Base-by-base conservation (phyloP, 805 yeast species). In the Hanseniaspora nectarophila region DNA sequence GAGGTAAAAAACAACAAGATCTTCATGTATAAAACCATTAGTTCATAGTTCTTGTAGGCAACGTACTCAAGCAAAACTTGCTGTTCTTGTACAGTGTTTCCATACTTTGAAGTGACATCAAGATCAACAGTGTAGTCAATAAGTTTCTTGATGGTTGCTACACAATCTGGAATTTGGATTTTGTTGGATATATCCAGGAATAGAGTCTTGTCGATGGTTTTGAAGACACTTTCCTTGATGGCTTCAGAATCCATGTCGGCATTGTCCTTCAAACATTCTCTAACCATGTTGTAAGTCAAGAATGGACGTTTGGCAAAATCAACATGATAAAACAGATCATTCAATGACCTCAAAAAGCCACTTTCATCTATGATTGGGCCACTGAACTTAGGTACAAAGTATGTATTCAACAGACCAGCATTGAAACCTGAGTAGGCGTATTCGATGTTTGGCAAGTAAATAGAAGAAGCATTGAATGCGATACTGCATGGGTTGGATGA, bases 21-120 rank as follows among this genome's bases (percentile, higher is more conserved):
- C n/a, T 33, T 42, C 32, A 42, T 20, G 28, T 49, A 49, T 5
- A 49, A 12, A 33, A 16, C 18, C 43, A 49, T 33, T n/a, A 49
- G 10, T n/a, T 49, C 35, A 26, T 24, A 26, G 12, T 49, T 49
- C 24, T 49, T 49, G 20, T 49, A 49, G 16, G 29, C 44, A 24
- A 49, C 53, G 34, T 49, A 49, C n/a, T 33, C 42, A 4, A 49
- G n/a, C 16, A 49, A 34, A 10, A 42, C 15, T 13, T 48, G 40
- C 12, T 40, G 29, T 33, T 40, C 39, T 33, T 40, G 28, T 4
- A n/a, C 18, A 10, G 35, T 32, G 32, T 40, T 48, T 10, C 26
- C 24, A 5, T 6, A n/a, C 20, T 23, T 18, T 5, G 42, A n/a
- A 5, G 37, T 20, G 13, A 34, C 31, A 33, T 40, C 29, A 16